Conservation (phyloP, 169 alveolate genomes). For the Plasmodium relictum region DNA sequence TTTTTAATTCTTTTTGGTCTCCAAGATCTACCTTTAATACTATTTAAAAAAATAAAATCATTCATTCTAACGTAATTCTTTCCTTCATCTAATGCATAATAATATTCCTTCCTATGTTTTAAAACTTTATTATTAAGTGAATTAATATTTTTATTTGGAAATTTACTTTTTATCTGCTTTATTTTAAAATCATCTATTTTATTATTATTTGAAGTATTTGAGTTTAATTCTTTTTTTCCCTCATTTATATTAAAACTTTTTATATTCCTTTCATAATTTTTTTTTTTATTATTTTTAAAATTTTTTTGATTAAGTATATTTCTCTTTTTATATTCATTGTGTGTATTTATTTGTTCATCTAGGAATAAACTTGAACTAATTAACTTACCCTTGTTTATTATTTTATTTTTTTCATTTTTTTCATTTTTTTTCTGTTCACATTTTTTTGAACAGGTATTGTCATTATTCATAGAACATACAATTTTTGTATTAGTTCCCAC, state of each 20-base stretch:
- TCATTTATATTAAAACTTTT: background rate
- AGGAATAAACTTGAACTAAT: background rate
- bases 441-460: background rate
- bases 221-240: background rate
- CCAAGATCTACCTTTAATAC: background rate
- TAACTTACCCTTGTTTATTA: background rate
- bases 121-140: background rate
- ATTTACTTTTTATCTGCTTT: background rate
- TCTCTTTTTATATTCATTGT: no score
- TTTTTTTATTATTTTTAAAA: no score
- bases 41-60: background rate
- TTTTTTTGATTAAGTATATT: no score
- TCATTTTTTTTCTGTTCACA: background rate
- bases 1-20: slow-evolving; percentile 24
- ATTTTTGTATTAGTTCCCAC: background rate
- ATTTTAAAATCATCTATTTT: background rate
- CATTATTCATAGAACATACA: background rate
- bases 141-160: background rate
- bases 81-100: slow-evolving; percentile 4
- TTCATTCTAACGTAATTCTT: slow-evolving; percentile 11
- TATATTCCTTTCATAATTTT: background rate
- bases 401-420: background rate
- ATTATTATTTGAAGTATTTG: background rate
- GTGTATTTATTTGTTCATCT: no score
- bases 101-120: slow-evolving; percentile 8